Evolutionary conservation across 305 asterid species (phyloP).

Genomic region (Solanum hybrid): DNA sequence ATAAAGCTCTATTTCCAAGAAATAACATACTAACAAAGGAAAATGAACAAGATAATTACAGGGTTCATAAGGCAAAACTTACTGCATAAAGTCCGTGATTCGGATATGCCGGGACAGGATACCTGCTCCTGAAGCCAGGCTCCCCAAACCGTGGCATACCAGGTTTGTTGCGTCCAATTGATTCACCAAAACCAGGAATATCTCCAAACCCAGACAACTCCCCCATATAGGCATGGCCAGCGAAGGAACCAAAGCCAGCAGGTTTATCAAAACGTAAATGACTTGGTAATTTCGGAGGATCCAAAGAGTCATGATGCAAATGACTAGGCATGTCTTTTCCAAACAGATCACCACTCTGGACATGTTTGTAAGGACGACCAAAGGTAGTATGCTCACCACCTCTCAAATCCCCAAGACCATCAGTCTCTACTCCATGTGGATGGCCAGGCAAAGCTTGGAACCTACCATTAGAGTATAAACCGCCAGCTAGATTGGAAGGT

Average conservation of each 20-base stretch:
- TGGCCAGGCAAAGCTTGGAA: constrained; percentile 45
- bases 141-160: constrained; percentile 47
- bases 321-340: constrained; percentile 46
- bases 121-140: constrained; percentile 54
- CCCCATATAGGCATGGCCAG: constrained; percentile 35
- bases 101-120: constrained; percentile 44
- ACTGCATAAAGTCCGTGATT: constrained; percentile 39
- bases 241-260: constrained; percentile 43
- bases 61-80: constrained; percentile 19
- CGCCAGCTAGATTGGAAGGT: constrained; percentile 39
- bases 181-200: constrained; percentile 35
- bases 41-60: neutral
- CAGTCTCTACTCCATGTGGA: constrained; percentile 41
- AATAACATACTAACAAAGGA: neutral
- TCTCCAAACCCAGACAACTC: constrained; percentile 37
- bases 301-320: constrained; percentile 36
- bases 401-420: constrained; percentile 42
- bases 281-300: constrained; percentile 37
- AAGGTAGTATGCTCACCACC: constrained; percentile 46
- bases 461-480: constrained; percentile 46
- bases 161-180: constrained; percentile 34
- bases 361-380: constrained; percentile 33
- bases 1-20: neutral
- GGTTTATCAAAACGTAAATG: constrained; percentile 37
- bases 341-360: constrained; percentile 31